Evolutionary conservation across 495 filamentous ascomycete species (phyloP), one percentile per base, ranked within the genome.

Genomic region (Polyplosphaeria fusca): DNA sequence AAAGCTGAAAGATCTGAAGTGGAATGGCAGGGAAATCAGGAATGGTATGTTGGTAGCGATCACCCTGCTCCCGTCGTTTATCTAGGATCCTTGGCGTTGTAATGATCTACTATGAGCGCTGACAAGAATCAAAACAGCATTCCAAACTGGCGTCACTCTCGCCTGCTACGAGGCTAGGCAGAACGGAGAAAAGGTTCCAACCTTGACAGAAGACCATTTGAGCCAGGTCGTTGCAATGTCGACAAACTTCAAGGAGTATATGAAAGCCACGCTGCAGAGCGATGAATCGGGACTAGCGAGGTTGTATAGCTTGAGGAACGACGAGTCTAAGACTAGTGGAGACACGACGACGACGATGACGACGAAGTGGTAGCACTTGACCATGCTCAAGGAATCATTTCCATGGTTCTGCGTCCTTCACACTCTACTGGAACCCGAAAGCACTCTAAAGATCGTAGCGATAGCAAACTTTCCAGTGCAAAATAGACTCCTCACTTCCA

Each of bases 221-320:
- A 30, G 39, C 14, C 40, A 41, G 22, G 41, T 56, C 18, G 52
- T 61, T 2, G 26, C 46, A 1, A 61, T 61, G 58, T 49, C 42
- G 14, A 47, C 19, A 2, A 38, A 39, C 11, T 61, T 61, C 32
- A 56, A 61, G 45, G 42, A 61, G 37, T 61, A 61, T 51, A 27
- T 57, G 53, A 35, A 46, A 14, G 7, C 30, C 14, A 35, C 30
- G 7, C 30, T 35, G 14, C 7, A 7, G 14, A 35, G 7, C 30
- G 30, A 35, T 35, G 30, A 35, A 7, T 7, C 30, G 30, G 30
- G 30, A n/a, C n/a, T n/a, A n/a, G n/a, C n/a, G n/a, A n/a, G n/a
- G n/a, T n/a, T n/a, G n/a, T n/a, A n/a, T n/a, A n/a, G n/a, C n/a
- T n/a, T n/a, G n/a, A n/a, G n/a, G n/a, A n/a, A n/a, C n/a, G n/a